Base-by-base conservation (phyloP, 1,284 basidiomycete species). In the Ceratorhiza oryzae-sativae region DNA sequence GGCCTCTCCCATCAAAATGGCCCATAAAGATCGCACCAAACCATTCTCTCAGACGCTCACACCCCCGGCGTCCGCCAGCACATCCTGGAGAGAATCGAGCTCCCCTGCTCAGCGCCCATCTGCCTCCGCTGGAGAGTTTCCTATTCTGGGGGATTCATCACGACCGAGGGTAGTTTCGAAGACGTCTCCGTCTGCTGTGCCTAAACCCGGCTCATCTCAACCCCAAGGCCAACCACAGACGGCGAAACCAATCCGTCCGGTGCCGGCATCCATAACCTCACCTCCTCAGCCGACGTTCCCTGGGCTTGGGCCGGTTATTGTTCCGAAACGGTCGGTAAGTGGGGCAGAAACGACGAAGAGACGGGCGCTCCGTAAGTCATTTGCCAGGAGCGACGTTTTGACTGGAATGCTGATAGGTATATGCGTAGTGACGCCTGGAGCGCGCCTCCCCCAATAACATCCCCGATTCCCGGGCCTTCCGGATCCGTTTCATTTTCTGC, bases 401-500 rank as follows among this genome's bases (percentile, higher is more conserved):
- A n/a, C n/a, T n/a, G n/a, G n/a, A n/a, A n/a, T n/a, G n/a, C n/a
- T n/a, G n/a, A n/a, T n/a, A n/a, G n/a, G 12, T 1, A 34, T 27
- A 20, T 53, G 39, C 65, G 3, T 73, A 81, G 84, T 68, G 82
- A 84, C 74, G 86, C 87, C 23, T 91, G 90, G 90, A 84, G 84
- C 0, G 77, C 83, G 0, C 79, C 83, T 12, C 77, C 81, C 0
- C 30, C 53, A 3, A 34, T 56, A 32, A 75, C 76, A 0, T 78
- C 78, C 0, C 65, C 76, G 5, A 53, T 76, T 0, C 73, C 75
- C 1, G 74, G 79, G 8, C 74, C 79, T 2, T 76, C 82, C 1
- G 80, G 82, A 0, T 75, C 77, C 0, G 76, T 88, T 73, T 95
- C 94, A 0, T 89, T 97, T 61, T 84, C 88, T 0, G 91, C 89